phyloP scores from a whole-genome alignment of 208 protist genomes.

The Leishmania gerbilli region DNA sequence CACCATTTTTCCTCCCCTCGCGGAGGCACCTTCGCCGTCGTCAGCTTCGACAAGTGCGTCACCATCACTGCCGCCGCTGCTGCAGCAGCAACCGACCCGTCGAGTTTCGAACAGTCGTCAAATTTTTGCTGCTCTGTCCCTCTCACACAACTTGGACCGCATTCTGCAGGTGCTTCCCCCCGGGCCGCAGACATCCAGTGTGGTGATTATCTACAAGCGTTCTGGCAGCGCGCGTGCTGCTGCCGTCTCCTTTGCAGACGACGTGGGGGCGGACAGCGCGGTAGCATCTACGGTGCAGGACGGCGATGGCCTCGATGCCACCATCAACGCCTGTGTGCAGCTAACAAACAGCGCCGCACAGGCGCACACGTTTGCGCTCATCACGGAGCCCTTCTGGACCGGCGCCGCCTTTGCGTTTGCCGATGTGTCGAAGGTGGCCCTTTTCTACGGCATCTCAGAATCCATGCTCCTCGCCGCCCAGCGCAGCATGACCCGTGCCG shows the following conservation, averaged over 20 bases:
- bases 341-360: constrained; percentile 12
- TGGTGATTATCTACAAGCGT: constrained; percentile 44
- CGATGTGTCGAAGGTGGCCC: constrained; percentile 17
- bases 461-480: constrained; percentile 24
- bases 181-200: constrained; percentile 42
- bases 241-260: background rate
- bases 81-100: background rate
- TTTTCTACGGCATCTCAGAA: constrained; percentile 37
- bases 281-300: background rate
- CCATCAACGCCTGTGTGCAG: constrained; percentile 2
- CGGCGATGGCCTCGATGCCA: constrained; percentile 4
- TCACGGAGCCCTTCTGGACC: constrained; percentile 20
- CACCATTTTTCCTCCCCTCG: background rate
- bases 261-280: background rate
- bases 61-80: background rate
- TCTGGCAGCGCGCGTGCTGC: background rate
- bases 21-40: background rate
- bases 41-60: background rate
- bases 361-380: constrained; percentile 8
- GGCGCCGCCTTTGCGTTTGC: constrained; percentile 14
- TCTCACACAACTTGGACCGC: constrained; percentile 64
- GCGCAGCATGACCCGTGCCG: constrained; percentile 21
- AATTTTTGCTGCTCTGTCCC: constrained; percentile 65
- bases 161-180: constrained; percentile 59
- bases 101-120: constrained; percentile 27